A percentile compares a stretch with the other conserved stretches of the same genome.
Evolutionary conservation across 176 grass and related monocot genomes (phyloP).

Genomic region (Carex parvula): DNA sequence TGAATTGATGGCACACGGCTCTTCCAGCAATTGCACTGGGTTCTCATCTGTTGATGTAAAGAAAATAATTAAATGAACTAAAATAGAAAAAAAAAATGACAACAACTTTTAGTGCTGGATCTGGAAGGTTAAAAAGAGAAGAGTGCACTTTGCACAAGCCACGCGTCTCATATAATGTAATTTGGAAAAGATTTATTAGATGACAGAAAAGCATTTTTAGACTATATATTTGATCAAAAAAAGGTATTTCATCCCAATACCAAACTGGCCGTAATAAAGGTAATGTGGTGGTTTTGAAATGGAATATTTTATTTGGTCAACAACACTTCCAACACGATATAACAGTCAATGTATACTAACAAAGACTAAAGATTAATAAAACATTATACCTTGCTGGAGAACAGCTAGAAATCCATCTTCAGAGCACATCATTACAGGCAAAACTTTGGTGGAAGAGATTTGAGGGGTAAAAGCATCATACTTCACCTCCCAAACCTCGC

Average conservation of each 20-base stretch:
- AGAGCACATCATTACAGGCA: constrained; percentile 91
- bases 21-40: constrained; percentile 50
- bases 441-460: constrained; percentile 53
- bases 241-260: neutral
- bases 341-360: neutral
- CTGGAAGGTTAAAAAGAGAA: neutral
- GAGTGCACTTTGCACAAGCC: neutral
- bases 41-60: constrained; percentile 54
- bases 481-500: constrained; percentile 96
- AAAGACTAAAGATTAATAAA: constrained; percentile 2
- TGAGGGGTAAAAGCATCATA: constrained; percentile 66
- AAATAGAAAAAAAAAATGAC: neutral
- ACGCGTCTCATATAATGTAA: neutral
- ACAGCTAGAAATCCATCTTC: constrained; percentile 90
- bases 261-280: neutral
- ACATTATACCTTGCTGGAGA: constrained; percentile 61
- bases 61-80: neutral
- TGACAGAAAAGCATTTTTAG: neutral
- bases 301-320: constrained; percentile 12
- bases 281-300: neutral
- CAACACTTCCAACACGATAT: neutral
- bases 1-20: constrained; percentile 80
- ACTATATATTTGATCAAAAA: neutral
- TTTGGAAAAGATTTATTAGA: neutral
- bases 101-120: neutral